Conservation (phyloP, 768 basidiomycete genomes). For the Tremella yokohamensis region DNA sequence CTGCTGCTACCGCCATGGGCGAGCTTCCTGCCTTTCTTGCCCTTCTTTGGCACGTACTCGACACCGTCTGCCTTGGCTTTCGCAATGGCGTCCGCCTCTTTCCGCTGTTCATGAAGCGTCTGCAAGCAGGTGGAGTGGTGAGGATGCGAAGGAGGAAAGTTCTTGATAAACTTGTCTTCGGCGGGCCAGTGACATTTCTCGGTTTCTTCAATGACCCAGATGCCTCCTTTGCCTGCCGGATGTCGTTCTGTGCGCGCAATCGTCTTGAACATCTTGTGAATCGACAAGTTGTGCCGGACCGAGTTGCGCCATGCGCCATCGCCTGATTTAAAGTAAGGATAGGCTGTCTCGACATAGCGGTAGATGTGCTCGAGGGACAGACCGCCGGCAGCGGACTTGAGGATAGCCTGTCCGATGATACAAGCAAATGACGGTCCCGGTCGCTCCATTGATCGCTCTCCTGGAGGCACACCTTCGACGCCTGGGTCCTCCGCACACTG, state of each 20-base stretch:
- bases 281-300: slow-evolving; percentile 91
- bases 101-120: slow-evolving; percentile 36
- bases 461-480: slow-evolving; percentile 62
- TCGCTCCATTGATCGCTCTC: slow-evolving; percentile 73
- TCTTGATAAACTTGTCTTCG: slow-evolving; percentile 46
- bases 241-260: slow-evolving; percentile 56
- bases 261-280: slow-evolving; percentile 86
- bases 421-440: slow-evolving; percentile 91
- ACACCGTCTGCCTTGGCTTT: slow-evolving; percentile 35
- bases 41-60: slow-evolving; percentile 44
- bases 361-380: slow-evolving; percentile 95
- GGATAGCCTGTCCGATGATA: slow-evolving; percentile 88
- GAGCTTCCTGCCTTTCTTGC: slow-evolving; percentile 41
- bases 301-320: slow-evolving; percentile 98
- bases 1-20: slow-evolving; percentile 7
- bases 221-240: slow-evolving; percentile 45
- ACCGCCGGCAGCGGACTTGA: slow-evolving; percentile 75
- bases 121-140: slow-evolving; percentile 39
- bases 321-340: slow-evolving; percentile 86
- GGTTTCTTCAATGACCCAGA: slow-evolving; percentile 46
- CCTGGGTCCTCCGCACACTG: slow-evolving; percentile 44
- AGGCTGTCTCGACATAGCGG: slow-evolving; percentile 88
- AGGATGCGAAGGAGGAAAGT: slow-evolving; percentile 36
- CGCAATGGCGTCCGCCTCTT: slow-evolving; percentile 40
- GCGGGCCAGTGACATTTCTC: slow-evolving; percentile 43